Conservation (phyloP, 2,329 filamentous ascomycete genomes). For the Ceratocystis ficicola region DNA sequence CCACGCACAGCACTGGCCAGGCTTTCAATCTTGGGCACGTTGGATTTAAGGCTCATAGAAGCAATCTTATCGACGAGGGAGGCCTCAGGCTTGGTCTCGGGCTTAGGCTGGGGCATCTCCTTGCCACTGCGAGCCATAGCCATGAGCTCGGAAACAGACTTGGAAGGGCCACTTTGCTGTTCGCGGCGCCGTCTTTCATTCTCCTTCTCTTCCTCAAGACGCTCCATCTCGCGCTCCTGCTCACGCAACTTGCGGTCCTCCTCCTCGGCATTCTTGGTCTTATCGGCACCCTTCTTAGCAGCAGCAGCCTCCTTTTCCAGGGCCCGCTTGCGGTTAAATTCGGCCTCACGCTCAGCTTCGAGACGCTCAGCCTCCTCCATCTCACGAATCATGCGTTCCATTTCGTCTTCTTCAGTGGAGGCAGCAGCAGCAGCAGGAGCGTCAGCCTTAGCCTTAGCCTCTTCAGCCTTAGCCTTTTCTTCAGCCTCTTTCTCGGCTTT, state of each 20-base stretch:
- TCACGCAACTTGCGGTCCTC: constrained; percentile 56
- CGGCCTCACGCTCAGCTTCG: constrained; percentile 36
- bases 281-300: constrained; percentile 32
- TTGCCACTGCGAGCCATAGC: constrained; percentile 33
- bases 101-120: constrained; percentile 23
- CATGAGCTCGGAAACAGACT: constrained; percentile 36
- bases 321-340: constrained; percentile 38
- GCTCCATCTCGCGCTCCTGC: constrained; percentile 60
- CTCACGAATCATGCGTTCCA: constrained; percentile 49
- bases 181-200: constrained; percentile 44
- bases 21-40: constrained; percentile 36
- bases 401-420: constrained; percentile 38
- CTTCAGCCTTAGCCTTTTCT: constrained; percentile 27
- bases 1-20: constrained; percentile 33
- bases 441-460: constrained; percentile 23
- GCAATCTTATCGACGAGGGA: constrained; percentile 39
- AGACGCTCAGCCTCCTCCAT: constrained; percentile 44
- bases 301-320: constrained; percentile 40
- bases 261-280: constrained; percentile 38
- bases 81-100: constrained; percentile 4
- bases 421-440: constrained; percentile 27
- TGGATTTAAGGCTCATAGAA: constrained; percentile 38
- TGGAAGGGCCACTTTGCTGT: constrained; percentile 41
- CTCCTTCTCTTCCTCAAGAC: constrained; percentile 50
- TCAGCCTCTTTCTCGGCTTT: constrained; percentile 24